Base-by-base conservation (phyloP, 148 eudicot genomes). In the Linanthus parryae region DNA sequence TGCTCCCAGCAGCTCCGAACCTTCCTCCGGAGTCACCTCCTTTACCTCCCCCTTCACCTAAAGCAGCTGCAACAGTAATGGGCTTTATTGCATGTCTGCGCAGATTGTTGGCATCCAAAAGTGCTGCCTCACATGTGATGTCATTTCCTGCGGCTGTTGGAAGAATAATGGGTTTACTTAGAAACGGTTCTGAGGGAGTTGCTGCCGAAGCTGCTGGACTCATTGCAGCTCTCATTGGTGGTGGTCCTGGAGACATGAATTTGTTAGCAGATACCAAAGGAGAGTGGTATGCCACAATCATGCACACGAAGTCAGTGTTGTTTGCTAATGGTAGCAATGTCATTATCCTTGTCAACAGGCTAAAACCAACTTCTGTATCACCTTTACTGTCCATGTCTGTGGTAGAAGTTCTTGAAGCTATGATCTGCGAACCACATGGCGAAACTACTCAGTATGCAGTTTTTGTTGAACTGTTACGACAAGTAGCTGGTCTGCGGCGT, bases 71-170 rank as follows among this genome's bases (percentile, higher is more conserved):
- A 26, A 92, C 98, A 39, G 82, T 87, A 68, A 84, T 79, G 57
- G 98, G 98, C 20, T 84, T 92, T 62, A 63, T 87, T 59, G 64
- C 88, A 31, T 92, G 98, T 73, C 72, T 92, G 42, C 86, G 84
- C 59, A 80, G 96, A 69, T 70, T 92, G 65, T 49, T 92, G 64
- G 71, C 91, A 42, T 92, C 98, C 55, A 81, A 77, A 66, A 82
- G 87, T 72, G 98, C 98, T 49, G 84, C 96, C 31, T 92, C 98
- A 65, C 98, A 87, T 63, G 90, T 92, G 52, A 77, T 92, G 82
- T 79, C 96, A 19, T 92, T 87, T 73, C 98, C 98, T 41, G 98
- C 98, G 46, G 98, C 98, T 61, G 98, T 92, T 59, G 98, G 94
- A 42, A 77, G 98, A 81, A 75, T 92, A 49, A 84, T 87, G 98